Percentiles rank a stretch among this genome's conserved stretches.
Conservation (phyloP, 1,284 basidiomycete genomes). For the Mycosarcoma mackinlayi region DNA sequence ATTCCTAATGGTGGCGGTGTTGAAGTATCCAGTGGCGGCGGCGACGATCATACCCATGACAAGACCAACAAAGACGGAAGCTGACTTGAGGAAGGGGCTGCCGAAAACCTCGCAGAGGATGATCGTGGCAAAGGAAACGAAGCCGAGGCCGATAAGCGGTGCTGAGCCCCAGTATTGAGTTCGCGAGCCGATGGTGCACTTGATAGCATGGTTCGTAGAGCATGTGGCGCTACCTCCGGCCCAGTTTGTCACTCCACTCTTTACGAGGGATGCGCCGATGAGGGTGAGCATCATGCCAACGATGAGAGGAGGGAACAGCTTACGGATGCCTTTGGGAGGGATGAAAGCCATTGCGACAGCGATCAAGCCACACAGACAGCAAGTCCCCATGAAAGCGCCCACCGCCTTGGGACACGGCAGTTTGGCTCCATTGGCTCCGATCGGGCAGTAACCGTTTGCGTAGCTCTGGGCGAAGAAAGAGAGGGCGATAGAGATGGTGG, state of each 20-base stretch:
- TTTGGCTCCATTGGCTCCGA: conserved; percentile 16
- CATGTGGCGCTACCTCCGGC: conserved; percentile 39
- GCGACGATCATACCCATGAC: conserved; percentile 49
- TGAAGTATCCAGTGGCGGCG: conserved; percentile 45
- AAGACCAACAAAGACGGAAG: conserved; percentile 43
- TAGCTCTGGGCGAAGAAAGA: conserved; percentile 41
- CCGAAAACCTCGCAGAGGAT: conserved; percentile 48
- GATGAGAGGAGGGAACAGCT: conserved; percentile 46
- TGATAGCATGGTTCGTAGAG: conserved; percentile 22
- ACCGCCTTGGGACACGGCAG: conserved; percentile 35
- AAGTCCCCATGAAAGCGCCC: conserved; percentile 38
- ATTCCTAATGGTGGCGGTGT: conserved; percentile 17
- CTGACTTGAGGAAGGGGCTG: conserved; percentile 45
- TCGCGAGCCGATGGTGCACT: conserved; percentile 24
- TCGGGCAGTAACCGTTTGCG: conserved; percentile 21
- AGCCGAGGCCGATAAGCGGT: conserved; percentile 42
- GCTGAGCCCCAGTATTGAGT: conserved; percentile 40
- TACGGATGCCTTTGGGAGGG: conserved; percentile 34
- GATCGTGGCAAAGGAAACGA: conserved; percentile 36
- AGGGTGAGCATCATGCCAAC: conserved; percentile 43
- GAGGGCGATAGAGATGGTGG: conserved; percentile 33
- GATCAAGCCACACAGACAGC: conserved; percentile 32
- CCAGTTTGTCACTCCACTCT: conserved; percentile 41
- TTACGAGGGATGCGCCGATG: conserved; percentile 34
- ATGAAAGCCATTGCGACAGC: conserved; percentile 33